phyloP scores from a whole-genome alignment of 2,329 filamentous ascomycete species.

The Ramularia collo-cygni region DNA sequence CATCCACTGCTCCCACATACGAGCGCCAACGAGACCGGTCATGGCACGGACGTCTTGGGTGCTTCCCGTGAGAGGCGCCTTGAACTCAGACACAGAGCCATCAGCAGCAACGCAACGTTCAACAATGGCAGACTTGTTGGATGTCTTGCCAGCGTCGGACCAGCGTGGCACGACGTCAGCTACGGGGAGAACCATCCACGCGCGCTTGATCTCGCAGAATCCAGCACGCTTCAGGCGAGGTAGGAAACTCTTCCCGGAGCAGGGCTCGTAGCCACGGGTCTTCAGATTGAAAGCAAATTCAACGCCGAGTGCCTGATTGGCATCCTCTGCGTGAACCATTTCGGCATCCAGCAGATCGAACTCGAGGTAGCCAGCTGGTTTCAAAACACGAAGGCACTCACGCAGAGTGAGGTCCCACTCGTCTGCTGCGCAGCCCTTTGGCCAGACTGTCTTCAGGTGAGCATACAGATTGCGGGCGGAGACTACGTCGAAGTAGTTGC shows the following conservation, averaged over 20 bases:
- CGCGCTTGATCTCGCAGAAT: slow-evolving; percentile 73
- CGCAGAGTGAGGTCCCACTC: slow-evolving; percentile 81
- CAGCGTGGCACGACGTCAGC: slow-evolving; percentile 39
- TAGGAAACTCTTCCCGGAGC: slow-evolving; percentile 75
- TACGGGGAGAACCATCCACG: slow-evolving; percentile 86
- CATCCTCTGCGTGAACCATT: slow-evolving; percentile 74
- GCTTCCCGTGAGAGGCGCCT: slow-evolving; percentile 29
- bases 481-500: slow-evolving; percentile 83
- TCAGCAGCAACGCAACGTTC: slow-evolving; percentile 33
- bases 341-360: slow-evolving; percentile 87
- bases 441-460: slow-evolving; percentile 63
- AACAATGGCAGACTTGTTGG: slow-evolving; percentile 3
- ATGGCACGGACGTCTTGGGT: slow-evolving; percentile 41
- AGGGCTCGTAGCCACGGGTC: slow-evolving; percentile 82
- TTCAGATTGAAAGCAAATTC: slow-evolving; percentile 89
- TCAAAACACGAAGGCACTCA: slow-evolving; percentile 86
- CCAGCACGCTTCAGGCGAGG: slow-evolving; percentile 65
- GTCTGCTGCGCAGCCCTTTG: slow-evolving; percentile 49
- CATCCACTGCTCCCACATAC: slow-evolving; percentile 96
- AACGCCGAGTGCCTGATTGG: slow-evolving; percentile 73
- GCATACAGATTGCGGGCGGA: slow-evolving; percentile 82
- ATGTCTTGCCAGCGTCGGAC: slow-evolving; percentile 27
- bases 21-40: slow-evolving; percentile 75
- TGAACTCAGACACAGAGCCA: slow-evolving; percentile 25
- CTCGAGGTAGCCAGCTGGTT: slow-evolving; percentile 87